A percentile compares a stretch with the other conserved stretches of the same genome.
These are phyloP conservation scores for Candida methanosorbosa DNA, from an alignment of 805 yeast species.

Conservation along the genomic window DNA sequence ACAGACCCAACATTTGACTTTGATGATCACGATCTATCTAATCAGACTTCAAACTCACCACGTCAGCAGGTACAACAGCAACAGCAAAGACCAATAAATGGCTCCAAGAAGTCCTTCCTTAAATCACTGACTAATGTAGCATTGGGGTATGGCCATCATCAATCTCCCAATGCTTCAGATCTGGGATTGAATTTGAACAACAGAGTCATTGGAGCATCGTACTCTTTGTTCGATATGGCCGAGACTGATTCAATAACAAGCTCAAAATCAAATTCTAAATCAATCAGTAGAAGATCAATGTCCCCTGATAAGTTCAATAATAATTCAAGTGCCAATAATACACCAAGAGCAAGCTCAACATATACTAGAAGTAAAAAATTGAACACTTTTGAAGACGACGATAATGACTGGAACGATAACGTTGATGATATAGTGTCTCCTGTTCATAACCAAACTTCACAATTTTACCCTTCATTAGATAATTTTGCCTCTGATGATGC, in stretches of 20 bases:
- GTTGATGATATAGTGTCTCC: constrained; percentile 40
- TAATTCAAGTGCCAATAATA: background rate
- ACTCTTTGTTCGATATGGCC: constrained; percentile 41
- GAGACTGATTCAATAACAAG: too few species aligned
- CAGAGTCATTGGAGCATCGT: constrained; percentile 46
- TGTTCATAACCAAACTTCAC: background rate
- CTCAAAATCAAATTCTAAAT: constrained; percentile 1
- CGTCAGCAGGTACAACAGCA: constrained; percentile 10
- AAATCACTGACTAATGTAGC: constrained; percentile 14
- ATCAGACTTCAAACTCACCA: too few species aligned
- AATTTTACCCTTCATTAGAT: constrained; percentile 14
- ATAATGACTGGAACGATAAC: constrained; percentile 86
- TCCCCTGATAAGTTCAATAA: constrained; percentile 3
- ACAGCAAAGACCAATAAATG: constrained; percentile 1
- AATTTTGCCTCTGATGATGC: constrained; percentile 15
- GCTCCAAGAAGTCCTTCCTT: constrained; percentile 13
- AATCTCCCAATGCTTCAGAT: background rate
- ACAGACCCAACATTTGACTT: background rate
- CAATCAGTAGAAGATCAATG: constrained; percentile 4
- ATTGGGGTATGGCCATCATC: constrained; percentile 9
- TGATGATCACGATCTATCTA: too few species aligned
- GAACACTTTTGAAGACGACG: constrained; percentile 49
- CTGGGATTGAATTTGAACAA: constrained; percentile 1
- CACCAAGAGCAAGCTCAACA: constrained; percentile 11
- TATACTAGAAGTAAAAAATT: constrained; percentile 5